Evolutionary conservation across 768 basidiomycete genomes (phyloP).

Genomic region (Suillus alpinus): DNA sequence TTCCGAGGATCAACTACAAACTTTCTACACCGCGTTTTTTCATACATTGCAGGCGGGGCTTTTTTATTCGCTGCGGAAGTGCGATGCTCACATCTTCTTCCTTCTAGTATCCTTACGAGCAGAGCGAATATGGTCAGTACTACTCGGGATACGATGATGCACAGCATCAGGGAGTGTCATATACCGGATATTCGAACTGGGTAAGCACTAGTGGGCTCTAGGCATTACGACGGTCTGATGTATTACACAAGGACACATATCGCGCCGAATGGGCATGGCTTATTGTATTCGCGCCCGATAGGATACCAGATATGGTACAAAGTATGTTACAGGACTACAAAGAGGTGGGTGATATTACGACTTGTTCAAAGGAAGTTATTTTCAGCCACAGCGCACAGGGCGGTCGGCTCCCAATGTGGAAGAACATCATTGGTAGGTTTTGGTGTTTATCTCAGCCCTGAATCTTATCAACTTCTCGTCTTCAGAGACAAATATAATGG

Average conservation of each 20-base stretch:
- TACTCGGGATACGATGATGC: slow-evolving; percentile 76
- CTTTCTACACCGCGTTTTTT: slow-evolving; percentile 62
- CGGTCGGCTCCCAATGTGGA: slow-evolving; percentile 91
- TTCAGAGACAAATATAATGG: slow-evolving; percentile 82
- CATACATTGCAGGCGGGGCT: slow-evolving; percentile 55
- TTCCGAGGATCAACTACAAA: slow-evolving; percentile 41
- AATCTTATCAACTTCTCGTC: neutral
- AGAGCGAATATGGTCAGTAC: slow-evolving; percentile 62
- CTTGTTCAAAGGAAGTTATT: slow-evolving; percentile 1
- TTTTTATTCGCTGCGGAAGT: neutral
- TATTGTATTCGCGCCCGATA: slow-evolving; percentile 72
- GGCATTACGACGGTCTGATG: neutral
- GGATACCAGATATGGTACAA: slow-evolving; percentile 70
- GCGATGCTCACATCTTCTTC: slow-evolving; percentile 7
- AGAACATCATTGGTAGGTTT: slow-evolving; percentile 65
- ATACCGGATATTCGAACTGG: slow-evolving; percentile 82
- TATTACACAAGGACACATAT: slow-evolving; percentile 61
- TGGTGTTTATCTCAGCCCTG: neutral
- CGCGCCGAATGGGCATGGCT: slow-evolving; percentile 80
- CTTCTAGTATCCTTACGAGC: slow-evolving; percentile 72
- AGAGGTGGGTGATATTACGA: slow-evolving; percentile 39
- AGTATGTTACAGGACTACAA: slow-evolving; percentile 81
- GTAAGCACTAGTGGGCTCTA: slow-evolving; percentile 32
- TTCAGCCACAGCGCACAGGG: slow-evolving; percentile 34
- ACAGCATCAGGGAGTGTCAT: slow-evolving; percentile 64